Conservation (phyloP, 805 yeast genomes). For the Metschnikowia peoriensis region DNA sequence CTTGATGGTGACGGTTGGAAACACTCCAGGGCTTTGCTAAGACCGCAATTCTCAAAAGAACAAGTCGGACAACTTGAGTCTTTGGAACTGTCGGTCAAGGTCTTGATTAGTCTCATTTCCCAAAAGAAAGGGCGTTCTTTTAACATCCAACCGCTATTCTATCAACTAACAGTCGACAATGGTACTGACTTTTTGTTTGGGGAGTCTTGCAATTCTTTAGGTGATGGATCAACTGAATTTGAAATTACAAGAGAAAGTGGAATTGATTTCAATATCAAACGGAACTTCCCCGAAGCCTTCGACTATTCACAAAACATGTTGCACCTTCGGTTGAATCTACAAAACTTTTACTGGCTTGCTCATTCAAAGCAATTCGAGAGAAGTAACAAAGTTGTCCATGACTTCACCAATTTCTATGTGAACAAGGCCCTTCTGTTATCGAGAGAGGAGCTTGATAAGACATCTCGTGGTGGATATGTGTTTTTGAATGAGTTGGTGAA, state of each 20-base stretch:
- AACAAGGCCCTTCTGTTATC: constrained; percentile 8
- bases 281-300: constrained; percentile 7
- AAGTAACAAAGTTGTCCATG: constrained; percentile 8
- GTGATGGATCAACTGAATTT: not conserved
- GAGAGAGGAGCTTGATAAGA: not conserved
- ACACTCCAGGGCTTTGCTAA: constrained; percentile 34
- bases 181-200: constrained; percentile 45
- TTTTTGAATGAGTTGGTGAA: constrained; percentile 14
- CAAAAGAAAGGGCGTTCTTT: constrained; percentile 9
- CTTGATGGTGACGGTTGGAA: constrained; percentile 41
- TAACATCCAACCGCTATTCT: constrained; percentile 17
- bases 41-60: constrained; percentile 41
- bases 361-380: constrained; percentile 9
- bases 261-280: not conserved
- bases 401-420: constrained; percentile 9
- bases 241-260: not conserved
- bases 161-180: constrained; percentile 35
- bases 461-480: constrained; percentile 1
- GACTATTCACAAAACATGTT: constrained; percentile 6
- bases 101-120: constrained; percentile 24
- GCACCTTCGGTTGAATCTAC: constrained; percentile 6
- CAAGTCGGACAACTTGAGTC: constrained; percentile 35
- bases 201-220: constrained; percentile 15
- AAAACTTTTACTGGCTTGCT: constrained; percentile 10
- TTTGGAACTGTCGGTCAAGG: constrained; percentile 32